Conservation (phyloP, 495 filamentous ascomycete genomes). For the Terfezia boudieri region DNA sequence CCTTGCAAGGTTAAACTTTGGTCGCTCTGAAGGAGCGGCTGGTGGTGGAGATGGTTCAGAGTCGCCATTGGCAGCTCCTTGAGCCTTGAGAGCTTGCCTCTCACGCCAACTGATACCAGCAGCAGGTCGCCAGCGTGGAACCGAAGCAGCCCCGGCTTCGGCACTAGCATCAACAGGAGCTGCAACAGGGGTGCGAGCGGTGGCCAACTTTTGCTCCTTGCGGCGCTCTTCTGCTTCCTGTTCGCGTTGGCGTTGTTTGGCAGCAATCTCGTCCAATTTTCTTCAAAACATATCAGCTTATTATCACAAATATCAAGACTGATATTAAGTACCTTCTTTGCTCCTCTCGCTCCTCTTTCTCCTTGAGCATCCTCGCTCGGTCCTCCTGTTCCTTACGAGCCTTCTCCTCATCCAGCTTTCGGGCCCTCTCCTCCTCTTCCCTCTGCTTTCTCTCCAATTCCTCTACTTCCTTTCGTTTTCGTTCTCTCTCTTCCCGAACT, state of each 20-base stretch:
- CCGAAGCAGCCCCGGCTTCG: conserved; percentile 1
- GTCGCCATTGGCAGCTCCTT: background rate
- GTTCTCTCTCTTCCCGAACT: conserved; percentile 23
- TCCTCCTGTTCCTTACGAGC: conserved; percentile 44
- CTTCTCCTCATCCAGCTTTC: conserved; percentile 64
- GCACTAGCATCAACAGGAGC: background rate
- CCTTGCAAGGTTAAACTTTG: conserved; percentile 6
- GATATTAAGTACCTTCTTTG: conserved; percentile 40
- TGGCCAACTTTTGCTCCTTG: conserved; percentile 22
- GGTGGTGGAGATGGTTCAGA: background rate
- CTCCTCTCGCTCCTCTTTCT: conserved; percentile 64
- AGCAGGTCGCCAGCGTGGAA: background rate
- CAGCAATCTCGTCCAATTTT: conserved; percentile 42
- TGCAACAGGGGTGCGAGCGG: conserved; percentile 6
- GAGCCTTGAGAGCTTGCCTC: background rate
- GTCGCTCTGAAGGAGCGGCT: conserved; percentile 11
- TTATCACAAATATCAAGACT: background rate
- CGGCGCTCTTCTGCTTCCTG: conserved; percentile 42
- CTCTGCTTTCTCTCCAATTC: conserved; percentile 46
- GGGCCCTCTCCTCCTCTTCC: conserved; percentile 69
- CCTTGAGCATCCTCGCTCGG: conserved; percentile 37
- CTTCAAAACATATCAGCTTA: conserved; percentile 17
- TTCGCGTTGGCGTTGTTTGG: conserved; percentile 43
- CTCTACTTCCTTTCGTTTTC: conserved; percentile 58
- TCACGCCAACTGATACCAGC: background rate